Evolutionary conservation across 2,329 filamentous ascomycete genomes (phyloP).

Genomic region (Canariomyces notabilis): DNA sequence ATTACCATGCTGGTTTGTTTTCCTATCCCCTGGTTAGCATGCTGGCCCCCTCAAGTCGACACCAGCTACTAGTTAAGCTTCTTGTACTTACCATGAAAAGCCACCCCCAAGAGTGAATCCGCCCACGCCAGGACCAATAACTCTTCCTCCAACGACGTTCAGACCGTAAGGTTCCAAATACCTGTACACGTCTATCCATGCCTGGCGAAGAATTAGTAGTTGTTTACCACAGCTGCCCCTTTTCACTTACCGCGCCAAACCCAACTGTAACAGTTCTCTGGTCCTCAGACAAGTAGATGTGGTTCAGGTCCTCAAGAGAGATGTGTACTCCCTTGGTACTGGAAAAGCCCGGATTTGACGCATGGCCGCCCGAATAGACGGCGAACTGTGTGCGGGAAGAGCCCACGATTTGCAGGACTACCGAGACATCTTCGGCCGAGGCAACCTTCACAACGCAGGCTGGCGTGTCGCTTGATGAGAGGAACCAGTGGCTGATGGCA

Average conservation of each 20-base stretch:
- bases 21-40: constrained; percentile 14
- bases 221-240: not conserved
- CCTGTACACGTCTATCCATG: constrained; percentile 24
- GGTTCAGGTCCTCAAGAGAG: constrained; percentile 20
- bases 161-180: constrained; percentile 17
- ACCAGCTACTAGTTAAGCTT: not conserved
- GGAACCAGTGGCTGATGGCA: constrained; percentile 27
- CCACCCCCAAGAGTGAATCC: constrained; percentile 28
- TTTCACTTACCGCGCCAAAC: constrained; percentile 18
- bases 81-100: constrained; percentile 23
- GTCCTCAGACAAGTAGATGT: constrained; percentile 21
- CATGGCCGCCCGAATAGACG: constrained; percentile 25
- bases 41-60: not conserved
- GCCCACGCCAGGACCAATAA: constrained; percentile 25
- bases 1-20: constrained; percentile 28
- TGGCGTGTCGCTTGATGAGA: constrained; percentile 25
- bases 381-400: constrained; percentile 23
- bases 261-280: constrained; percentile 22
- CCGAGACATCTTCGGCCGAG: constrained; percentile 24
- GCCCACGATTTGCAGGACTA: constrained; percentile 24
- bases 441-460: constrained; percentile 27
- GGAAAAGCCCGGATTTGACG: constrained; percentile 27
- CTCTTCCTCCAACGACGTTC: constrained; percentile 28
- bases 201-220: constrained; percentile 1
- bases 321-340: constrained; percentile 27